Conservation (phyloP, 2,329 filamentous ascomycete genomes). For the Stenocarpella maydis region DNA sequence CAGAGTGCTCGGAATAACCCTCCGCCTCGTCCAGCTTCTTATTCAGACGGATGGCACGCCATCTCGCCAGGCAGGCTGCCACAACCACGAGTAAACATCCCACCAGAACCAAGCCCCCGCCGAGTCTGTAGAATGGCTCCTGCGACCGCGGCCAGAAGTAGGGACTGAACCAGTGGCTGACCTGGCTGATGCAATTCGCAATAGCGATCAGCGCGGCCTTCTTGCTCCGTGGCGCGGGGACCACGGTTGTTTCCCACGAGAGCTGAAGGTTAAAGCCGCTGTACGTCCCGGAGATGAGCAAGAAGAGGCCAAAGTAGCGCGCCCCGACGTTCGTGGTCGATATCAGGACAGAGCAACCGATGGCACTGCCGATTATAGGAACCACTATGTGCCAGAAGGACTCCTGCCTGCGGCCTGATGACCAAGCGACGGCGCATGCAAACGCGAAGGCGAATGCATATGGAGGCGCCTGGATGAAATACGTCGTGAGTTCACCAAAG, state of each 20-base stretch:
- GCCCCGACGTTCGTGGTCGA: neutral
- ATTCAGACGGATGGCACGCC: neutral
- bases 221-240: neutral
- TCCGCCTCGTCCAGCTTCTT: constrained; percentile 4
- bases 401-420: neutral
- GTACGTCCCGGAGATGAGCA: neutral
- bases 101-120: neutral
- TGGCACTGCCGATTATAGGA: neutral
- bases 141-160: constrained; percentile 6
- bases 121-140: constrained; percentile 1
- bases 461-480: constrained; percentile 7
- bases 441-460: neutral
- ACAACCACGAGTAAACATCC: neutral
- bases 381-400: constrained; percentile 1
- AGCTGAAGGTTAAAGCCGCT: neutral
- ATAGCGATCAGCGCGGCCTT: neutral
- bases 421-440: neutral
- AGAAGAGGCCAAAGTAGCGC: neutral
- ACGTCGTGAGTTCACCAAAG: constrained; percentile 5
- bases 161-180: constrained; percentile 10
- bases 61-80: neutral
- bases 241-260: neutral
- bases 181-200: neutral
- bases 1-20: neutral
- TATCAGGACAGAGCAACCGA: neutral